Evolutionary conservation across 768 basidiomycete genomes (phyloP).

Genomic region (Phaeolepiota aurea): DNA sequence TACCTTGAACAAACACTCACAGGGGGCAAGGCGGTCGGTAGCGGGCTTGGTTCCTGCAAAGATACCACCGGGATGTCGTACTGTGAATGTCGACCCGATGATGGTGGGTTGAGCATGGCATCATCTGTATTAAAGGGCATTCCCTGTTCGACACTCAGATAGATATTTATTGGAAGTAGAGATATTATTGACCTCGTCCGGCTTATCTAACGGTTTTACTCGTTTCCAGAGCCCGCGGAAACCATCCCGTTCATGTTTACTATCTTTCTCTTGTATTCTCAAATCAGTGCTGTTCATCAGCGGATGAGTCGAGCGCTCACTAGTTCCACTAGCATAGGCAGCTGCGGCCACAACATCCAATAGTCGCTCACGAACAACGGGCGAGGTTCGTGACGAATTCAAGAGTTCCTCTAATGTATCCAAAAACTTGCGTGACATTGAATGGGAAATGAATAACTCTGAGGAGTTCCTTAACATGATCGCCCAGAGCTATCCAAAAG

Average conservation of each 20-base stretch:
- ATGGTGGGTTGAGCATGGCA: constrained; percentile 68
- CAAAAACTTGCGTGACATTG: constrained; percentile 67
- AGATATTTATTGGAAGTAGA: constrained; percentile 2
- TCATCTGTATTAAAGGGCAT: constrained; percentile 74
- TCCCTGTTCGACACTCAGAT: constrained; percentile 31
- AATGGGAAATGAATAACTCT: constrained; percentile 62
- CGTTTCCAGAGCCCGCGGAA: constrained; percentile 75
- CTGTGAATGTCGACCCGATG: constrained; percentile 28
- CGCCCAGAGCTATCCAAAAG: constrained; percentile 64
- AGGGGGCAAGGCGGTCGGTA: constrained; percentile 16
- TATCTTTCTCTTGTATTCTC: constrained; percentile 11
- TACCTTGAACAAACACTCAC: constrained; percentile 12
- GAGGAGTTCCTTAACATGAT: constrained; percentile 82
- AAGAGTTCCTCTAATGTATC: constrained; percentile 74
- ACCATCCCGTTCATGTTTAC: constrained; percentile 26
- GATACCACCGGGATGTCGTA: constrained; percentile 28
- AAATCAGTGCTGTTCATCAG: background rate
- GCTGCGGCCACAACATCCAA: constrained; percentile 79
- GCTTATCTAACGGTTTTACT: constrained; percentile 72
- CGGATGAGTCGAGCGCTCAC: constrained; percentile 18
- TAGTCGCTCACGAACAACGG: constrained; percentile 75
- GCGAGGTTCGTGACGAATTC: constrained; percentile 51
- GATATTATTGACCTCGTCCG: constrained; percentile 51
- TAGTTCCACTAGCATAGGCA: constrained; percentile 53
- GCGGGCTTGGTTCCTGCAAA: constrained; percentile 23